Percentiles rank a stretch among this genome's conserved stretches.
Evolutionary conservation across 2,329 filamentous ascomycete genomes (phyloP).

Genomic region (Orbilia ellipsospora): DNA sequence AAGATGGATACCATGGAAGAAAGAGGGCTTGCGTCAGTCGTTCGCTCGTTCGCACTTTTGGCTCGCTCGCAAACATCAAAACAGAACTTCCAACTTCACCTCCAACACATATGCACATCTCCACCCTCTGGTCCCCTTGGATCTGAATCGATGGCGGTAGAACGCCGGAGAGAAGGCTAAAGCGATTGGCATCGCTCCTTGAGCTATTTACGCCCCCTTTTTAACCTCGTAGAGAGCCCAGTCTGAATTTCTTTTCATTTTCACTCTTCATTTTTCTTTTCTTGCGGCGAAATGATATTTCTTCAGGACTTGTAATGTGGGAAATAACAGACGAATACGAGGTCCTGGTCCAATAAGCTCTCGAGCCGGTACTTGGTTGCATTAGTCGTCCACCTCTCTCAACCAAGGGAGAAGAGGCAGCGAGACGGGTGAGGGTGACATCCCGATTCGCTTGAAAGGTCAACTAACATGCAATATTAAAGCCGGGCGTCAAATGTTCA

Average conservation of each 20-base stretch:
- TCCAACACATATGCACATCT: slow-evolving; percentile 21
- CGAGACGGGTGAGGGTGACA: slow-evolving; percentile 54
- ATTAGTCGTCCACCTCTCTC: slow-evolving; percentile 41
- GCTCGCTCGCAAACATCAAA: slow-evolving; percentile 1
- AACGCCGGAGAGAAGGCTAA: slow-evolving; percentile 53
- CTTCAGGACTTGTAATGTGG: slow-evolving; percentile 33
- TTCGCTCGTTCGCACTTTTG: slow-evolving; percentile 5
- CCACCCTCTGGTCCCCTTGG: neutral
- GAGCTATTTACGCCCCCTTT: slow-evolving; percentile 47
- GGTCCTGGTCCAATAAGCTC: slow-evolving; percentile 51
- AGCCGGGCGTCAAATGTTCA: slow-evolving; percentile 53
- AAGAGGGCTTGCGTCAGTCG: slow-evolving; percentile 31
- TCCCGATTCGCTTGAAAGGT: slow-evolving; percentile 54
- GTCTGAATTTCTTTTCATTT: slow-evolving; percentile 11
- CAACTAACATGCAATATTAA: slow-evolving; percentile 53
- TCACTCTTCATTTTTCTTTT: slow-evolving; percentile 20
- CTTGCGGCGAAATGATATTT: slow-evolving; percentile 29
- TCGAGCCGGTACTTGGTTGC: slow-evolving; percentile 51
- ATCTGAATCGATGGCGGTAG: slow-evolving; percentile 21
- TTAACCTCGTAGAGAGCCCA: slow-evolving; percentile 16
- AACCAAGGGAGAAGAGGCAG: slow-evolving; percentile 52
- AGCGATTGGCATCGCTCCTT: slow-evolving; percentile 16
- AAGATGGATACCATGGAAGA: slow-evolving; percentile 12
- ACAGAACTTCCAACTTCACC: slow-evolving; percentile 25
- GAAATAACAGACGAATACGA: slow-evolving; percentile 56